Evolutionary conservation across 345 rosid genomes (phyloP).

Genomic region (Gossypium bickii): DNA sequence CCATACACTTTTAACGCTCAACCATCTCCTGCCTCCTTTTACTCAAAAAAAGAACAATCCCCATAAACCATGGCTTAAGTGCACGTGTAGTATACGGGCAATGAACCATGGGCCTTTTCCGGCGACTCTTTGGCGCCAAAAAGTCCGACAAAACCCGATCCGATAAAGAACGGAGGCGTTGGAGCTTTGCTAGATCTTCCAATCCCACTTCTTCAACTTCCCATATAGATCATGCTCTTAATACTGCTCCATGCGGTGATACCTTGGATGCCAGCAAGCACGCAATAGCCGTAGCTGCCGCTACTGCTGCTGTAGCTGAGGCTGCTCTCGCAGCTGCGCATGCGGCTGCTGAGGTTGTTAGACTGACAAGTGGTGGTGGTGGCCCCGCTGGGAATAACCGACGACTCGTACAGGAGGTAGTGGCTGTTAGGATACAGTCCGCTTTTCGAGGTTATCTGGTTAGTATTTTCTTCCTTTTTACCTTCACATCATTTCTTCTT

Average conservation of each 20-base stretch:
- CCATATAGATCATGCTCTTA: slow-evolving; percentile 8
- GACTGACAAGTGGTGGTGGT: slow-evolving; percentile 55
- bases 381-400: slow-evolving; percentile 21
- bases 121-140: slow-evolving; percentile 62
- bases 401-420: slow-evolving; percentile 34
- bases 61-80: neutral
- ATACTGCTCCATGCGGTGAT: slow-evolving; percentile 3
- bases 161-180: slow-evolving; percentile 36
- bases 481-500: too few species aligned
- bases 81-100: neutral
- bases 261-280: slow-evolving; percentile 60
- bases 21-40: neutral
- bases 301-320: slow-evolving; percentile 85
- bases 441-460: slow-evolving; percentile 97
- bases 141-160: slow-evolving; percentile 26
- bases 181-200: slow-evolving; percentile 72
- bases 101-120: slow-evolving; percentile 73
- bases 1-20: neutral
- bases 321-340: slow-evolving; percentile 90
- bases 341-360: slow-evolving; percentile 93
- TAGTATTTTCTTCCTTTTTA: slow-evolving; percentile 23
- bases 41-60: neutral
- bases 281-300: slow-evolving; percentile 89
- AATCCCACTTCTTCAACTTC: slow-evolving; percentile 28
- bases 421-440: slow-evolving; percentile 73